phyloP scores from a whole-genome alignment of 2,329 filamentous ascomycete species.

The Grosmannia clavigera region DNA sequence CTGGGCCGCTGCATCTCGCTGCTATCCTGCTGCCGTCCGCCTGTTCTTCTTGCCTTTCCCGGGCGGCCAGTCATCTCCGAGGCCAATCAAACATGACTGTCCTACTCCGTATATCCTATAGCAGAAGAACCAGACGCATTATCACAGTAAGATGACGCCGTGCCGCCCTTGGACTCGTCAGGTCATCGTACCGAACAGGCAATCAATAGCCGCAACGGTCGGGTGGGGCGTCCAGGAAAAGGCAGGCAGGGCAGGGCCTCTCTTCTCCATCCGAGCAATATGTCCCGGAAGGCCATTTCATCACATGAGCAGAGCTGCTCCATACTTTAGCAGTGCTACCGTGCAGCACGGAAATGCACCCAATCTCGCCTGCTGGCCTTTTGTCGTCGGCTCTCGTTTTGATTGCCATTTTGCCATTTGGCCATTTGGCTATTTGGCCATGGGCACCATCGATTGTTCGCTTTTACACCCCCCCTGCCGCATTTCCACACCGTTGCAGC shows the following conservation, averaged over 20 bases:
- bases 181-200: background rate
- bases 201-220: background rate
- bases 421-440: background rate
- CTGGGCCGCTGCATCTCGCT: background rate
- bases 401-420: background rate
- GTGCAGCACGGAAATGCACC: background rate
- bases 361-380: background rate
- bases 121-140: no score
- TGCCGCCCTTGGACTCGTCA: background rate
- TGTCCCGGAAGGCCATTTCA: background rate
- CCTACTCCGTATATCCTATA: no score
- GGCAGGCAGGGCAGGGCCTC: background rate
- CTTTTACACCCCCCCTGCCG: background rate
- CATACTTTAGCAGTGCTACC: background rate
- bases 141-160: background rate
- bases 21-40: background rate
- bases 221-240: background rate
- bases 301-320: background rate
- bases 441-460: background rate
- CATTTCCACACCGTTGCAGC: background rate
- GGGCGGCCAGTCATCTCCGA: background rate
- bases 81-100: background rate
- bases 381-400: background rate
- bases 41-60: no score
- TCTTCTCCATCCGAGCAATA: background rate